A percentile compares a stretch with the other conserved stretches of the same genome.
These are phyloP conservation scores for Rheum nobile DNA, from an alignment of 148 eudicot species.

Conservation along the genomic window DNA sequence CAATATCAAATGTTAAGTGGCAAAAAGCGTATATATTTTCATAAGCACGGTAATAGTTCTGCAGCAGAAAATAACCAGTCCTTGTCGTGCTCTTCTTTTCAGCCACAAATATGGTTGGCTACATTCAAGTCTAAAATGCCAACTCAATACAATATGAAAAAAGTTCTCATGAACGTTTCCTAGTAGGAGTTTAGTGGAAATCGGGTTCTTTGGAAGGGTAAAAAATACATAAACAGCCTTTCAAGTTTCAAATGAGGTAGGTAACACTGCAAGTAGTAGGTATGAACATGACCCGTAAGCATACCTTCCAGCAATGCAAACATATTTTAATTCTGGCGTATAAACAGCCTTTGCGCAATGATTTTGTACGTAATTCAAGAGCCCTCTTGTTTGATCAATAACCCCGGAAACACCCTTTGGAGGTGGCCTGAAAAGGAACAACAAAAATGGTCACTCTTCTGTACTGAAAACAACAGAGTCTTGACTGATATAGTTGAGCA, in stretches of 20 bases:
- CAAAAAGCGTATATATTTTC: neutral
- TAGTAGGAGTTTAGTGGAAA: neutral
- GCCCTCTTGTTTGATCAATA: slow-evolving; percentile 96
- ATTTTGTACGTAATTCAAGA: slow-evolving; percentile 67
- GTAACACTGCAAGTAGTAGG: neutral
- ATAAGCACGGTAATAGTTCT: neutral
- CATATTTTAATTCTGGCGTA: slow-evolving; percentile 63
- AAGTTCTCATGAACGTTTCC: neutral
- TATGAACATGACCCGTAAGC: neutral
- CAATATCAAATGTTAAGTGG: neutral
- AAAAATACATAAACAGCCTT: too few species aligned
- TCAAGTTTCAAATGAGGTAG: neutral
- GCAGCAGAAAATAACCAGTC: neutral
- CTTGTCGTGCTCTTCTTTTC: neutral
- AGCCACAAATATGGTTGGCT: neutral
- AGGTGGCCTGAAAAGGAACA: slow-evolving; percentile 46
- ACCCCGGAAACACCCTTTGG: slow-evolving; percentile 82
- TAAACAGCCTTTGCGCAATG: slow-evolving; percentile 75
- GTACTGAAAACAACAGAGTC: neutral
- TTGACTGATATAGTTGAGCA: neutral
- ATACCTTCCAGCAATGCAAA: slow-evolving; percentile 87
- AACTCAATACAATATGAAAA: neutral
- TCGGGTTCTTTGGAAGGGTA: neutral
- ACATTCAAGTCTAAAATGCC: neutral
- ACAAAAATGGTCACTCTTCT: neutral